phyloP scores from a whole-genome alignment of 768 basidiomycete species.

The Mycena galericulata region DNA sequence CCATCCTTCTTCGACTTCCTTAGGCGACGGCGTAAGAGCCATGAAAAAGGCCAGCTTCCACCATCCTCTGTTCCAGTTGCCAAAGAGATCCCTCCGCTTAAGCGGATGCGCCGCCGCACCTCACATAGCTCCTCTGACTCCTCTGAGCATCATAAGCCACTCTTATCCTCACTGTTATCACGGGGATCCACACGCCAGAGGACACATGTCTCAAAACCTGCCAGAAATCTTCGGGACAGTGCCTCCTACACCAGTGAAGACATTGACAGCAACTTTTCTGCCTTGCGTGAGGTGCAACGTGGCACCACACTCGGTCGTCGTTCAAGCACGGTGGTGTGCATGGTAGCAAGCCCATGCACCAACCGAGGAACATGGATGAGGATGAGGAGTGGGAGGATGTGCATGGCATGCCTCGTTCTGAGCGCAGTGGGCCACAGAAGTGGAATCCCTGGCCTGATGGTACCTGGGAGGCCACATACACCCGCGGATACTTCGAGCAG shows the following conservation, averaged over 20 bases:
- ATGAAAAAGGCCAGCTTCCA: not conserved
- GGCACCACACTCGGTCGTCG: not conserved
- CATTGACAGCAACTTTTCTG: not conserved
- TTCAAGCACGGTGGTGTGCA: not conserved
- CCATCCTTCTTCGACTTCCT: not conserved
- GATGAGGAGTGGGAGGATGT: not conserved
- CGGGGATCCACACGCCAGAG: not conserved
- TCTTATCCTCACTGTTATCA: not conserved
- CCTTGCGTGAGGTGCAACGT: not conserved
- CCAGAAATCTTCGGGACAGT: not conserved
- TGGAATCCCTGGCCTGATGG: constrained; percentile 44
- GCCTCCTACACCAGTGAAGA: not conserved
- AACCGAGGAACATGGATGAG: not conserved
- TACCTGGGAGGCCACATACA: constrained; percentile 23
- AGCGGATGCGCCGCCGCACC: not conserved
- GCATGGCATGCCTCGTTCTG: not conserved
- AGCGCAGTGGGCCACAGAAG: not conserved
- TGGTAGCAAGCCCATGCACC: not conserved
- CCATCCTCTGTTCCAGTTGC: not conserved
- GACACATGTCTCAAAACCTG: not conserved
- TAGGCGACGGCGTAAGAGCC: not conserved
- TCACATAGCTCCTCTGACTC: not conserved
- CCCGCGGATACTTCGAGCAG: constrained; percentile 18
- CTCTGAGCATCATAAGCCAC: not conserved
- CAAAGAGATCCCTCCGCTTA: not conserved